A percentile compares a stretch with the other conserved stretches of the same genome.
Evolutionary conservation across 768 basidiomycete species (phyloP).

Genomic region (Mycena albidolilacea): DNA sequence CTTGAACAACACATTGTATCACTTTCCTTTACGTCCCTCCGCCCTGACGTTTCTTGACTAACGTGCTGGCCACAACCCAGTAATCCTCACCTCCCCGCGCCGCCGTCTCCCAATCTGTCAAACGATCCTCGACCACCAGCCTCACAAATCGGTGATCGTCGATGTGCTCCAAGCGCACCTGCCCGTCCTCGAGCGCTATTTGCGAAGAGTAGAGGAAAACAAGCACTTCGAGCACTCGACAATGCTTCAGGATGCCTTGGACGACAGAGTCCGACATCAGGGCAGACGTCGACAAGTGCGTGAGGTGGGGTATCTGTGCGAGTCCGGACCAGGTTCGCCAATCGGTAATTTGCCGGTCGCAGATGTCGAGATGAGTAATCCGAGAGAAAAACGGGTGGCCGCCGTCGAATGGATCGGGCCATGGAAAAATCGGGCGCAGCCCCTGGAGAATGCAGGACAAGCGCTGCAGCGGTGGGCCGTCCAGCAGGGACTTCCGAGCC

Average conservation of each 20-base stretch:
- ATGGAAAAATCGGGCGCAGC: background rate
- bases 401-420: background rate
- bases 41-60: background rate
- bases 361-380: background rate
- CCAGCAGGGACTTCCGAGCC: background rate
- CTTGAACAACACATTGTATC: too few species aligned
- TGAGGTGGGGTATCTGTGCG: background rate
- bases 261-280: background rate
- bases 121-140: background rate
- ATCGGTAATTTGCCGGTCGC: too few species aligned
- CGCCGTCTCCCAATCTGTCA: background rate
- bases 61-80: background rate
- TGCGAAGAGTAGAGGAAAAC: background rate
- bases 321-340: background rate
- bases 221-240: background rate
- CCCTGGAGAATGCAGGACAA: background rate
- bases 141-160: slow-evolving; percentile 1
- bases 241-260: background rate
- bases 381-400: background rate
- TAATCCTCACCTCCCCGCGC: slow-evolving; percentile 9
- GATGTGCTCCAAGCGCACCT: too few species aligned
- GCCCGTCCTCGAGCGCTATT: background rate
- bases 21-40: too few species aligned
- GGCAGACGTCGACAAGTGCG: background rate
- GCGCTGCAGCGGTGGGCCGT: background rate